Base-by-base conservation (phyloP, 73 alveolate species). In the Paramecium bursaria region DNA sequence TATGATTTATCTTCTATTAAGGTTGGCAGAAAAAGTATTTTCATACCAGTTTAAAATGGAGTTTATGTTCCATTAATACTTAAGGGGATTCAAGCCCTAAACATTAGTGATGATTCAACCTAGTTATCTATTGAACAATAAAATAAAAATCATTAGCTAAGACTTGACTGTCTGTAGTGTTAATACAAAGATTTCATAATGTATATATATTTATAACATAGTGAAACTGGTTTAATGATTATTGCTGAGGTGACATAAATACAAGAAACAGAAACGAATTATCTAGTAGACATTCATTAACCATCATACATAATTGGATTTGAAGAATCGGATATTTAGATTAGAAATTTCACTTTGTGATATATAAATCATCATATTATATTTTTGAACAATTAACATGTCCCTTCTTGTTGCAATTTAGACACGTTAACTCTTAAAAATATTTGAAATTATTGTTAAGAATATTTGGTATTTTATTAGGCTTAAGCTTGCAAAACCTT, bases 51-150 rank as follows among this genome's bases (percentile, higher is more conserved):
- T 6, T 67, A 67, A 67, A 33, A 31, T 35, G 82, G 50, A 25
- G 48, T 67, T 15, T 67, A 67, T 67, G 82, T 67, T 31, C 82
- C 82, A 14, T 39, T 67, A 67, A 13, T 67, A 14, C 22, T 67
- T 9, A 67, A 67, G 22, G 44, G 44, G 26, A 67, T 67, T 17
- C 21, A 17, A 15, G 23, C 21, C 21, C 21, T 44, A 3, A 67
- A 42, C 29, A 67, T 67, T 4, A 31, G 26, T 6, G 82, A 67
- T 35, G 82, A 67, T 30, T 57, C 76, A 21, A 25, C 44, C 22
- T 67, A 53, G 44, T 39, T 14, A 5, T 25, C 30, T 0, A 67
- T 53, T 10, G 1, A 39, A 33, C 60, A 67, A 25, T 39, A 17
- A 67, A 67, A 42, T 35, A 25, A 19, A 21, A 44, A 15, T 67